These are phyloP conservation scores for Rhizopus arrhizus DNA, from an alignment of 371 early-diverging fungal genomes.

Conservation along the genomic window DNA sequence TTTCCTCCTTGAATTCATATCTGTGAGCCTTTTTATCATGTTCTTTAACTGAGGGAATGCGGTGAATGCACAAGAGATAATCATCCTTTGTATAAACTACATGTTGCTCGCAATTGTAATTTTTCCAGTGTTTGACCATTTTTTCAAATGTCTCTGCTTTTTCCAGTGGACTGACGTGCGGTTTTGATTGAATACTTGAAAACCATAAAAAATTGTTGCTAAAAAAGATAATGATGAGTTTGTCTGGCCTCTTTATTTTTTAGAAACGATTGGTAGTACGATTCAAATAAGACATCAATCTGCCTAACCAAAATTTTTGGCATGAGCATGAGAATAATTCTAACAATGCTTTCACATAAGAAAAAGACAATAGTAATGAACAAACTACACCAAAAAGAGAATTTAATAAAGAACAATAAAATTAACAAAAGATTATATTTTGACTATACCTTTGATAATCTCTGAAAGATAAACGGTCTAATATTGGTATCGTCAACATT, in stretches of 20 bases:
- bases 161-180: conserved; percentile 64
- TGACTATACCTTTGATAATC: conserved; percentile 51
- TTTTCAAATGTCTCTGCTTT: conserved; percentile 64
- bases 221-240: neutral
- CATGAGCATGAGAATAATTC: conserved; percentile 66
- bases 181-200: conserved; percentile 47
- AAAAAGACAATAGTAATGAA: conserved; percentile 68
- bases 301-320: conserved; percentile 57
- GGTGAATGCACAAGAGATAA: conserved; percentile 85
- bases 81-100: conserved; percentile 86
- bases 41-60: conserved; percentile 62
- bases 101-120: conserved; percentile 83
- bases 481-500: conserved; percentile 46
- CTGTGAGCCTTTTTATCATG: conserved; percentile 11
- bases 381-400: conserved; percentile 31
- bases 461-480: conserved; percentile 51
- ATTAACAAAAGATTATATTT: neutral
- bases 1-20: conserved; percentile 15
- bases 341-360: conserved; percentile 65
- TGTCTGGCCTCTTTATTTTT: neutral
- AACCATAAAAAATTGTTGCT: conserved; percentile 56
- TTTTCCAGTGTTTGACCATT: conserved; percentile 68
- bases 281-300: conserved; percentile 42
- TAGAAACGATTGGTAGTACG: conserved; percentile 28
- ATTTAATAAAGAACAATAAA: neutral